Evolutionary conservation across 805 yeast species (phyloP), one percentile per base, ranked within the genome.

Genomic region (Saturnispora diversa): DNA sequence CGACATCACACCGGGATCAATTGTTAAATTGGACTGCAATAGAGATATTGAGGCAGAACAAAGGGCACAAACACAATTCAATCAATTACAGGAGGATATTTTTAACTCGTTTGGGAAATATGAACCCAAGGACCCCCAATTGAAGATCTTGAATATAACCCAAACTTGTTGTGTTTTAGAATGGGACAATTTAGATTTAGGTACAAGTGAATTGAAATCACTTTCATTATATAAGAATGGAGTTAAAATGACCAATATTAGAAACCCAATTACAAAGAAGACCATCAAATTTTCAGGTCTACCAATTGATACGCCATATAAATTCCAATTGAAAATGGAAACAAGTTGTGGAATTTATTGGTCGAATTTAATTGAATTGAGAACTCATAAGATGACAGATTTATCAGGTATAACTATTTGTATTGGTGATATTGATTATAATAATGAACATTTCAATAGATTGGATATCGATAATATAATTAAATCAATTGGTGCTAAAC

Each of bases 351-450:
- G 98, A n/a, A 68, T 70, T 9, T 84, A 71, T 52, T 66, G 66
- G 54, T 84, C 95, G 9, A 80, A 86, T 33, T 62, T 63, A 16
- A 58, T 90, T 19, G 72, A 71, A 36, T 75, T 88, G 12, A 80
- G 75, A 43, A 92, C 98, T 3, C 97, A 87, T 59, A 88, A 86
- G 55, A 87, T 90, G 97, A 87, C 96, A 0, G 97, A 92, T 62
- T 69, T 92, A 51, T 72, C 85, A 2, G 98, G 98, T 44, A 86
- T 92, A 43, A 86, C 90, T 1, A 82, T 85, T 1, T 90, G 97
- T 60, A 58, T 87, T 39, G 97, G 98, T 29, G 82, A 83, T 34
- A 69, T 88, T 44, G 79, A 77, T 46, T 66, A 72, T 31, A 20
- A 42, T 1, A 65, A 68, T 38, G 77, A 78, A 34, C 65, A 65